These are phyloP conservation scores for Phyllostachys edulis DNA, from an alignment of 176 grass and related monocot genomes.

Conservation along the genomic window DNA sequence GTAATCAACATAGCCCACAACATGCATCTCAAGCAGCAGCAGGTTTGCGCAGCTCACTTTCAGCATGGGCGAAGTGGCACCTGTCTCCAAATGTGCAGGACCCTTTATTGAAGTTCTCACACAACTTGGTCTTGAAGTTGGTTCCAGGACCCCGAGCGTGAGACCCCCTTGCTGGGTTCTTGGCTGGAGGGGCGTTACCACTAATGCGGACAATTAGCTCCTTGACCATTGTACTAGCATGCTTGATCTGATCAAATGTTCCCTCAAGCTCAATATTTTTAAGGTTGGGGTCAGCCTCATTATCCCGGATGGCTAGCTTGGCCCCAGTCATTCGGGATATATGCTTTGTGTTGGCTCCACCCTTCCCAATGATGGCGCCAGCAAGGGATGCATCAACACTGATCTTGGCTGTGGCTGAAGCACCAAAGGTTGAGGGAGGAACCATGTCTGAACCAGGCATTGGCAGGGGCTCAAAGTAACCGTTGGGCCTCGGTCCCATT, in stretches of 20 bases:
- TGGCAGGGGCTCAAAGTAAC: slow-evolving; percentile 40
- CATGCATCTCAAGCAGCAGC: slow-evolving; percentile 37
- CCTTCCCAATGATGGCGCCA: slow-evolving; percentile 89
- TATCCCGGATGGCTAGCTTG: slow-evolving; percentile 88
- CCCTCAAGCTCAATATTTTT: slow-evolving; percentile 95
- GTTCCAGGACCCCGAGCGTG: slow-evolving; percentile 41
- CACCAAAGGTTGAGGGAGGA: slow-evolving; percentile 72
- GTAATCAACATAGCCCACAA: not conserved
- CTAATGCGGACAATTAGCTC: slow-evolving; percentile 80
- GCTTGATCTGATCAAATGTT: slow-evolving; percentile 94
- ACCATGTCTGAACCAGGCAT: slow-evolving; percentile 44
- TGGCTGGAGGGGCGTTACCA: slow-evolving; percentile 41
- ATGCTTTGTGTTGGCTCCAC: slow-evolving; percentile 83
- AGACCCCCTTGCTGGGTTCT: slow-evolving; percentile 33
- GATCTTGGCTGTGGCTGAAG: slow-evolving; percentile 91
- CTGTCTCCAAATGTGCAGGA: slow-evolving; percentile 83
- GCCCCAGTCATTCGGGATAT: slow-evolving; percentile 79
- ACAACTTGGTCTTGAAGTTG: slow-evolving; percentile 94
- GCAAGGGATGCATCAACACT: slow-evolving; percentile 88
- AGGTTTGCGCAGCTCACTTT: slow-evolving; percentile 59
- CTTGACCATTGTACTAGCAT: slow-evolving; percentile 82
- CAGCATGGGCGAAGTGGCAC: slow-evolving; percentile 89
- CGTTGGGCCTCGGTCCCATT: slow-evolving; percentile 47
- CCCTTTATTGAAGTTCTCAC: slow-evolving; percentile 89
- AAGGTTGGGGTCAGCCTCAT: slow-evolving; percentile 65